Conservation (phyloP, 2,329 filamentous ascomycete genomes). For the Diaporthe capsici region DNA sequence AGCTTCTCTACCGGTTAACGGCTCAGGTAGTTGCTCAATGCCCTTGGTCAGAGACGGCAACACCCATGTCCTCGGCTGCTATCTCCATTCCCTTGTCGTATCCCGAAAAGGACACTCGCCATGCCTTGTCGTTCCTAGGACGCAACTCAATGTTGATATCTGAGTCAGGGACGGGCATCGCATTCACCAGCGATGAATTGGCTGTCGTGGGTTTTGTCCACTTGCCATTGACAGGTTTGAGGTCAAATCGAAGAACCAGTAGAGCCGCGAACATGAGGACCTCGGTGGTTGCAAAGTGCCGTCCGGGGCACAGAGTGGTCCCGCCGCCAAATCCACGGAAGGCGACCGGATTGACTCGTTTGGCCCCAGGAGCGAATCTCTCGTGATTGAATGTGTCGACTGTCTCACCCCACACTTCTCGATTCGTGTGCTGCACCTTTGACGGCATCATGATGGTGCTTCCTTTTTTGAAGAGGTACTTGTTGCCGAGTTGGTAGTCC, state of each 20-base stretch:
- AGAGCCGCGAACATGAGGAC: slow-evolving; percentile 31
- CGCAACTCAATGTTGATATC: slow-evolving; percentile 10
- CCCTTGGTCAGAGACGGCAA: not conserved
- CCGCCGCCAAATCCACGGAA: slow-evolving; percentile 26
- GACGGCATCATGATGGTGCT: slow-evolving; percentile 34
- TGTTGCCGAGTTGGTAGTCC: slow-evolving; percentile 28
- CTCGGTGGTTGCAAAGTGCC: slow-evolving; percentile 27
- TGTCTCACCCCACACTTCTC: slow-evolving; percentile 1
- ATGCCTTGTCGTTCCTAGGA: not conserved
- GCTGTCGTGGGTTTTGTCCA: slow-evolving; percentile 22
- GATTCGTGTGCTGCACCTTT: slow-evolving; percentile 1
- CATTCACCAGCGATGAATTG: slow-evolving; percentile 16
- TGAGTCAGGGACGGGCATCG: slow-evolving; percentile 26
- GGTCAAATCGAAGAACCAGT: slow-evolving; percentile 19
- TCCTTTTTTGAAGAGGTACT: slow-evolving; percentile 41
- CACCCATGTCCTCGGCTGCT: slow-evolving; percentile 19
- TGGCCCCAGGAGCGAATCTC: not conserved
- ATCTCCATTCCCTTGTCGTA: slow-evolving; percentile 31
- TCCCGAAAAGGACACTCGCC: slow-evolving; percentile 23
- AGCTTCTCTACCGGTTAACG: not conserved
- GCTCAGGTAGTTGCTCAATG: not conserved
- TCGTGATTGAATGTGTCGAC: slow-evolving; percentile 24
- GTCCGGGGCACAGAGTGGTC: slow-evolving; percentile 13
- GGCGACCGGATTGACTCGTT: slow-evolving; percentile 11
- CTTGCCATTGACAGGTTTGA: slow-evolving; percentile 3